Base-by-base conservation (phyloP, 169 alveolate genomes). In the Eimeria zaria region DNA sequence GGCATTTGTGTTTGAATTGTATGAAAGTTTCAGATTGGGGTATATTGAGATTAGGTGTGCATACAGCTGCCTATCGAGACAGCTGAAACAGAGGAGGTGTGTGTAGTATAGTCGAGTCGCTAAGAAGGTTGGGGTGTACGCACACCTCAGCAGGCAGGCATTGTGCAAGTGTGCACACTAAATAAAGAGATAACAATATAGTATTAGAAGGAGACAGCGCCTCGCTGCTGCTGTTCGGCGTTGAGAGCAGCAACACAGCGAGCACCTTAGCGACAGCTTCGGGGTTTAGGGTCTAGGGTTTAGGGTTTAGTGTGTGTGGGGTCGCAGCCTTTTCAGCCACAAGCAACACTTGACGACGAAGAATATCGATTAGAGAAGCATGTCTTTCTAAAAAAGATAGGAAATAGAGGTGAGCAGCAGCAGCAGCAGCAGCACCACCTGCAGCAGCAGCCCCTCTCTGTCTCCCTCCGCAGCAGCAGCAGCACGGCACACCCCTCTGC, bases 391-490 rank as follows among this genome's bases (percentile, higher is more conserved):
- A 55, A 44, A 73, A 53, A 80, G 89, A 80, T 80, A 80, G 89
- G 89, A 46, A 51, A 36, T n/a, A 18, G 27, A 41, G 58, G 69
- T 46, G 67, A 80, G 64, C 58, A 80, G 89, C 89, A 80, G 44
- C 89, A 48, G 89, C 89, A 73, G 84, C 48, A 33, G 84, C 84
- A 73, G 84, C 84, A 73, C 36, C 83, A 73, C 58, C 53, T 39
- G 84, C 84, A 73, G 84, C n/a, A n/a, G n/a, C 84, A 73, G 84
- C 84, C 89, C 89, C 89, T 46, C 62, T 80, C n/a, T n/a, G 89
- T 80, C 89, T 80, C 89, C 89, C 89, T 80, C 69, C 60, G 89
- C 89, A 80, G 89, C 89, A 80, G 89, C 69, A 80, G 89, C 67
- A n/a, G n/a, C n/a, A 80, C 67, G 89, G 48, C 89, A 80, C 89